Evolutionary conservation across 2,329 filamentous ascomycete species (phyloP), one percentile per base, ranked within the genome.

Genomic region (Xylariales sp.): DNA sequence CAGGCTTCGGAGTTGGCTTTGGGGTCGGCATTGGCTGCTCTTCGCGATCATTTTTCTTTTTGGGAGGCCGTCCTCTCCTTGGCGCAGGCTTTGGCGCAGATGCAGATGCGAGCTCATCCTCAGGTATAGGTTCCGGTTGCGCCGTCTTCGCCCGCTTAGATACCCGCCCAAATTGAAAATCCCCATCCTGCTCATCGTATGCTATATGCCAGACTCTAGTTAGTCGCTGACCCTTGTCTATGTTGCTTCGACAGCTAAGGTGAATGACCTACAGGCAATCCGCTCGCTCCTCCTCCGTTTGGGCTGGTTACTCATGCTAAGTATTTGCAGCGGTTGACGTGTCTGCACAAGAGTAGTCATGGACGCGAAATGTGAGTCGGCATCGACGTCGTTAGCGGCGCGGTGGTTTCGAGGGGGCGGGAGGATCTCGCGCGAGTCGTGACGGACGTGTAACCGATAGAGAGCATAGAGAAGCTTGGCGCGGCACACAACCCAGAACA

Each of bases 151-250:
- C 84, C 75, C 87, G 82, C 76, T 92, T 92, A 10, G 89, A 83
- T 69, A 86, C 89, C 72, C 91, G 87, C 70, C 90, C 89, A 78
- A 94, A 94, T 65, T 89, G 84, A 74, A 94, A 94, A 70, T 92
- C 92, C 74, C 91, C 92, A 81, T 92, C 90, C 75, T 91, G 87
- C 78, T 94, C 91, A 74, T 93, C 90, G 74, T 90, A 91, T 69
- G 81, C 82, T 82, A 69, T 60, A 59, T 60, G 32, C 55, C 46
- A 36, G 52, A 45, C 46, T 16, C 34, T 23, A 64, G 62, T 75
- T 62, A 74, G 73, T 56, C 10, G 28, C 65, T 56, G 46, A 41
- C 23, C 16, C 46, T 16, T 2, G 32, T 48, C 63, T 69, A 54
- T 72, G 67, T 55, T 65, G 46, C 28, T 55, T 59, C 58, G 58